phyloP scores from a whole-genome alignment of 768 basidiomycete species.

The Suillus americanus region DNA sequence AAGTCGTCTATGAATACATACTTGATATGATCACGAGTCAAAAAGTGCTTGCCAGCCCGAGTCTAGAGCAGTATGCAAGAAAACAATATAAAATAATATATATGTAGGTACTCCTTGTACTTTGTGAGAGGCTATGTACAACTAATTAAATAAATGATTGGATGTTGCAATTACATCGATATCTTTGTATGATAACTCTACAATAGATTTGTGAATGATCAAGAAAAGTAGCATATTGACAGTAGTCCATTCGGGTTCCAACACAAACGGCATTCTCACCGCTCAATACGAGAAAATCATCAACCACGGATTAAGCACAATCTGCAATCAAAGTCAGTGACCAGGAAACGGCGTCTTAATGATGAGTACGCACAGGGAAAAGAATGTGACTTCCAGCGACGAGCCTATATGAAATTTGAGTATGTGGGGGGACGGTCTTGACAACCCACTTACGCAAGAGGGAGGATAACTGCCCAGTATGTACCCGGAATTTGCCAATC shows the following conservation, averaged over 20 bases:
- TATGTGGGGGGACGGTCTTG: not conserved
- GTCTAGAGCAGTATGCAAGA: not conserved
- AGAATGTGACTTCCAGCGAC: slow-evolving; percentile 66
- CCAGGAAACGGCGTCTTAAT: not conserved
- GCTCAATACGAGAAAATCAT: slow-evolving; percentile 73
- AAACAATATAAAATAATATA: not conserved
- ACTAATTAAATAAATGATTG: not conserved
- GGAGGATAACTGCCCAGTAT: slow-evolving; percentile 77
- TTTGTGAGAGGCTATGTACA: not conserved
- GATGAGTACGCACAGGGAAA: slow-evolving; percentile 59
- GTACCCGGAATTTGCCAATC: slow-evolving; percentile 63
- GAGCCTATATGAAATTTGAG: slow-evolving; percentile 37
- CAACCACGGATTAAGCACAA: slow-evolving; percentile 85
- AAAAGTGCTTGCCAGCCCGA: not conserved
- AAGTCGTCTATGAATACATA: no score
- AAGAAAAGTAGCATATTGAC: not conserved
- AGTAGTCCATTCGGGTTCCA: not conserved
- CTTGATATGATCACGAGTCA: not conserved
- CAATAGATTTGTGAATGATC: not conserved
- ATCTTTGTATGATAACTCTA: slow-evolving; percentile 1
- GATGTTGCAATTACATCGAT: not conserved
- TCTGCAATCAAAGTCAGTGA: slow-evolving; percentile 36
- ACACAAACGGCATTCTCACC: no score
- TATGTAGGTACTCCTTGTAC: not conserved
- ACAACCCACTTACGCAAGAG: slow-evolving; percentile 56